These are phyloP conservation scores for Ophiostoma novo-ulmi DNA, from an alignment of 2,329 filamentous ascomycete species.

Conservation along the genomic window DNA sequence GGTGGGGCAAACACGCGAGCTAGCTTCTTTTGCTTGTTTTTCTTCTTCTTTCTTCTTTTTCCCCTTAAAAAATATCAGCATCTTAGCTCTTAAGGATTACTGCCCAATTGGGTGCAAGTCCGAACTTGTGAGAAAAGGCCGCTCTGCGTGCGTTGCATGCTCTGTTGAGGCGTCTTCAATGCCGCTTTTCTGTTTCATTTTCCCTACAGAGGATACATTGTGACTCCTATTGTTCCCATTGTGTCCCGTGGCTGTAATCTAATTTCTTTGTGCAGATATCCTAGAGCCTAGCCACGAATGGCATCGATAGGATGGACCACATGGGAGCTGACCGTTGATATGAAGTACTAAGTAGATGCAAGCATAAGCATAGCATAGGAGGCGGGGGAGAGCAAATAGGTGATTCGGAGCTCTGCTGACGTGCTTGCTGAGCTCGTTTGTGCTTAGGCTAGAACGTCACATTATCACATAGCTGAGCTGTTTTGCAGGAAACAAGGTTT, in stretches of 20 bases:
- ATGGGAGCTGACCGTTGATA: neutral
- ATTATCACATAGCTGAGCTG: neutral
- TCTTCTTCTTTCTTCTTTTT: neutral
- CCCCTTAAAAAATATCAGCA: neutral
- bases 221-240: neutral
- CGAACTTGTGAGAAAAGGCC: neutral
- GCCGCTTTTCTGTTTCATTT: neutral
- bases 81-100: conserved; percentile 4
- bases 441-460: neutral
- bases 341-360: neutral
- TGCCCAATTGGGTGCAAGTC: neutral
- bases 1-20: neutral
- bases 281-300: neutral
- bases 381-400: neutral
- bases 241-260: neutral
- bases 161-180: neutral
- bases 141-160: neutral
- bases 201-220: neutral
- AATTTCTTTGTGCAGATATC: neutral
- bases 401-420: conserved; percentile 4
- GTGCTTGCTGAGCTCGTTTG: neutral
- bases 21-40: neutral
- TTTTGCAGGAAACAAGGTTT: neutral
- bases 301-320: neutral
- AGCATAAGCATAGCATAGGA: neutral